Conservation (phyloP, 371 early-diverging fungal genomes). For the Parasitella parasitica region DNA sequence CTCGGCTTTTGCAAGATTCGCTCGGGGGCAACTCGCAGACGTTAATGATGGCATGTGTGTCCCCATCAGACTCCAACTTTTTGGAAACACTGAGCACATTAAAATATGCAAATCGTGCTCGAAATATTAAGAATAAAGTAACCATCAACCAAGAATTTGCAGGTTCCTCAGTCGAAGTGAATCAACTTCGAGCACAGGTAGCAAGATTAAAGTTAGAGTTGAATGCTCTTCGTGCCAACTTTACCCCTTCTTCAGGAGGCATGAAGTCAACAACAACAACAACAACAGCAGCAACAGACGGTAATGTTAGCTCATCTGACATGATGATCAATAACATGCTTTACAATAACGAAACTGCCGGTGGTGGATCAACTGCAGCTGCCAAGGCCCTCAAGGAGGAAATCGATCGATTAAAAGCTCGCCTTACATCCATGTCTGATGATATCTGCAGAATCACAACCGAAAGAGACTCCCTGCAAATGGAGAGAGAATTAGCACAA, state of each 20-base stretch:
- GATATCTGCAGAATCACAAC: constrained; percentile 52
- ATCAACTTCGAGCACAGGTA: constrained; percentile 66
- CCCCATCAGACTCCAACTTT: constrained; percentile 75
- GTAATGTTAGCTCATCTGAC: constrained; percentile 6
- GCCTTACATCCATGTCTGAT: constrained; percentile 41
- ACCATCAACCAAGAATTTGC: constrained; percentile 42
- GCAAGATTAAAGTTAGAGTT: constrained; percentile 65
- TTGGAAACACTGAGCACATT: constrained; percentile 91
- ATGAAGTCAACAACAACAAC: constrained; percentile 6
- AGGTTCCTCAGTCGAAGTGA: constrained; percentile 60
- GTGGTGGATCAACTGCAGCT: constrained; percentile 22
- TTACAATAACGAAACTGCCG: constrained; percentile 22
- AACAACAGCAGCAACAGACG: background rate
- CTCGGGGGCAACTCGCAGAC: constrained; percentile 92
- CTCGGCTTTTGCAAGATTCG: constrained; percentile 88
- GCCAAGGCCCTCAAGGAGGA: constrained; percentile 47
- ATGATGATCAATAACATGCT: constrained; percentile 19
- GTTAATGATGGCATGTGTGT: constrained; percentile 91
- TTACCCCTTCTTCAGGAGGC: background rate
- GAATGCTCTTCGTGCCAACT: constrained; percentile 35
- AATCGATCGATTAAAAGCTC: constrained; percentile 48
- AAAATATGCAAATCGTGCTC: constrained; percentile 85
- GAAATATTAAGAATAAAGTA: constrained; percentile 83
- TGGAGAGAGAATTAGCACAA: constrained; percentile 43
- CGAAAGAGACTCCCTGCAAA: constrained; percentile 56